Evolutionary conservation across 257 asterid species (phyloP), one percentile per base, ranked within the genome.

Genomic region (Orobanche coerulescens): DNA sequence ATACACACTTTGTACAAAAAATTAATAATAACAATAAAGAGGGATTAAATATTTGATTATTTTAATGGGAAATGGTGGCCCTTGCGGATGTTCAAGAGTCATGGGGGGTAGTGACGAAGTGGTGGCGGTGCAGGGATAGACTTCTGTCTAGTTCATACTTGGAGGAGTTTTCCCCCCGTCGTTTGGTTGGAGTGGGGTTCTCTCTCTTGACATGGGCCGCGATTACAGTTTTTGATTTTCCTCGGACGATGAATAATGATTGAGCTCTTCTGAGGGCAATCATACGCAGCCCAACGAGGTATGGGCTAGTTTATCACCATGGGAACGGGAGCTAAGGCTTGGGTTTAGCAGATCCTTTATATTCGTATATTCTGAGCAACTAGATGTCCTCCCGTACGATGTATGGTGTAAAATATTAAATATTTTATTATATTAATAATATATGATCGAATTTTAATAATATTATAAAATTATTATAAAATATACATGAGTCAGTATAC

Each of bases 81-180:
- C 28, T 55, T 31, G 61, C 14, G 11, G 61, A 55, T 31, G 46
- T 1, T 55, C 61, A 31, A 55, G 46, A 33, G 61, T 55, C 61
- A 16, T 30, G 57, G 57, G 34, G 4, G 16, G 9, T 6, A 46
- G 57, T 12, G 57, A 20, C 15, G 31, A 16, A 15, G 40, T 31
- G 31, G 61, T 55, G 46, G 46, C 9, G 61, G 14, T 55, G 59
- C 40, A 25, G 33, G 18, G 40, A 53, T 40, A 53, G 23, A 26
- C 6, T 53, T 53, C 40, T 5, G 59, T 28, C 7, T 30, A 2
- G 5, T 7, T 44, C 26, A 46, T 46, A 4, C 6, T 50, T 23
- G 56, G 33, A 50, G 31, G 55, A 44, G 2, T 42, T 42, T 15
- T 44, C n/a, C n/a, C 8, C 8, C 26, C 16, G 57, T 50, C 16